Base-by-base conservation (phyloP, 352 stramenopile genomes). In the Globisporangium rhizosaccharum region DNA sequence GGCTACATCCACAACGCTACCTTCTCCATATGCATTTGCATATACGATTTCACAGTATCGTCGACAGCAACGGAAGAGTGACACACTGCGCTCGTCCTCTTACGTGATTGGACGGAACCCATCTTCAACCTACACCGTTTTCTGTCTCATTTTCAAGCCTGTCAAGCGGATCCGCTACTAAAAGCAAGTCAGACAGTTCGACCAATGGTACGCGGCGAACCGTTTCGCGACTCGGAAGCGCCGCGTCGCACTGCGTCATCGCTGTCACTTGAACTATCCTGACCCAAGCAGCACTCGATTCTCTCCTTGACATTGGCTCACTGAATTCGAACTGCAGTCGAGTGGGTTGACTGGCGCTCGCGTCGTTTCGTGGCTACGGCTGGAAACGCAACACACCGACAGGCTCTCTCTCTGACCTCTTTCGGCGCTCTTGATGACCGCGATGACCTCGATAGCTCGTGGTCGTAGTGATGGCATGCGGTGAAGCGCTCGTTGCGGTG, bases 201-300 rank as follows among this genome's bases (percentile, higher is more conserved):
- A 9, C 39, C 39, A 45, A 45, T 45, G 39, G 17, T 14, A 45
- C 17, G 39, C 39, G 39, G 5, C 0, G 46, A 62, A 2, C 47
- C 25, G 54, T 53, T 62, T 25, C 52, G 55, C 28, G 37, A 63
- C 26, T 53, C 45, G 41, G 20, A 47, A 48, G 36, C 47, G 57
- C 28, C 71, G 65, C 67, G 64, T 78, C 67, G 63, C 53, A 60
- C 62, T 45, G 69, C 71, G 69, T 71, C 69, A 76, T 61, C 60
- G 44, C 18, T 45, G 54, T n/a, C 18, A 61, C 47, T 76, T 76
- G 69, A 71, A 72, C 14, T n/a, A 6, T 53, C 1, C 20, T n/a
- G 9, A 37, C 15, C 37, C 39, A 45, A 45, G 39, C 39, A 45
- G 39, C 39, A 8, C 17, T 45, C 39, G 39, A 45, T 9, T 45